Conservation (phyloP, 495 filamentous ascomycete species). For the Penicillium turbatum region DNA sequence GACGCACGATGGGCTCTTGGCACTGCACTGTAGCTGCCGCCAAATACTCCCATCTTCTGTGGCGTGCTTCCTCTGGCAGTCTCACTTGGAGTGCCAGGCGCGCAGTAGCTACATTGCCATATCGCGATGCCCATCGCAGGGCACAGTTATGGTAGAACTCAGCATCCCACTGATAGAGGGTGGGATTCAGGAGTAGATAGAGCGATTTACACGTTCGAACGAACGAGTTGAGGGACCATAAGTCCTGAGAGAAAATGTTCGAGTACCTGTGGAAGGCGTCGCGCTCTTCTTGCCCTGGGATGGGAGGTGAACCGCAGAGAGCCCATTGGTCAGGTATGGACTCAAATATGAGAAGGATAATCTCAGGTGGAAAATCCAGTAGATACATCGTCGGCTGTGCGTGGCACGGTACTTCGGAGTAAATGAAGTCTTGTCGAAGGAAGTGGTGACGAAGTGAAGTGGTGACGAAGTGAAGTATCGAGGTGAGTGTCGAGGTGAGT, state of each 20-base stretch:
- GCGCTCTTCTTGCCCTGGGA: no score
- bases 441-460: no score
- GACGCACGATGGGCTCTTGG: background rate
- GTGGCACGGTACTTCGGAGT: no score
- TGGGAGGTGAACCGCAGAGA: background rate
- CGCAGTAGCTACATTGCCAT: background rate
- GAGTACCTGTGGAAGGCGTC: background rate
- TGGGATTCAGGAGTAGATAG: background rate
- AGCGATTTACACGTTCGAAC: background rate
- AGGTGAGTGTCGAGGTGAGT: no score
- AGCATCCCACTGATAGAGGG: background rate
- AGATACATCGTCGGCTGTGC: no score
- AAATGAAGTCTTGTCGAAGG: no score
- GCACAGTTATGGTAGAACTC: background rate
- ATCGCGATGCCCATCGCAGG: background rate
- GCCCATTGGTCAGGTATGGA: background rate
- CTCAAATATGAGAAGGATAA: background rate
- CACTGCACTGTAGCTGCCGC: background rate
- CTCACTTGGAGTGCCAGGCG: background rate
- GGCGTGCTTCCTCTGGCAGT: background rate
- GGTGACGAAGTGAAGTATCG: no score
- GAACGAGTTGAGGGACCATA: background rate
- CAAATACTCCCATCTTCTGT: background rate
- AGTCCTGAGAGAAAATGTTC: background rate
- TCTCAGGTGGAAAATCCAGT: background rate